phyloP scores from a whole-genome alignment of 306 rosid species.

The Begonia loranthoides region DNA sequence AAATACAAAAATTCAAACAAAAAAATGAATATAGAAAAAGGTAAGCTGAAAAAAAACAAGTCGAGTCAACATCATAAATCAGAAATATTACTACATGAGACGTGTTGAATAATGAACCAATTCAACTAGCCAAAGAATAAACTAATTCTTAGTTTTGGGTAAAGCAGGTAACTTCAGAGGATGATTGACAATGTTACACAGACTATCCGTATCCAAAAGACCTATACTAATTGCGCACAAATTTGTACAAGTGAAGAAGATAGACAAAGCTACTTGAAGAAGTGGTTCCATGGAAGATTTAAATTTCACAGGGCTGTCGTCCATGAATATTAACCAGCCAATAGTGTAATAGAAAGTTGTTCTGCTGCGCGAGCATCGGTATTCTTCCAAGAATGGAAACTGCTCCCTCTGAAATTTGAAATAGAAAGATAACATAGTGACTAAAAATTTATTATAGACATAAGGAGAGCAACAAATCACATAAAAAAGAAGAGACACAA shows the following conservation, averaged over 20 bases:
- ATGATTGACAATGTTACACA: conserved; percentile 4
- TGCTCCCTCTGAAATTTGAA: conserved; percentile 64
- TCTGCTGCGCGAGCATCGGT: conserved; percentile 84
- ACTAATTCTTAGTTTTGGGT: too few relatives aligned
- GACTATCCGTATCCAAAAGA: too few relatives aligned
- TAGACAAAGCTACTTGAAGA: conserved; percentile 43
- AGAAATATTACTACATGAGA: too few relatives aligned
- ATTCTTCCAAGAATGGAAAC: conserved; percentile 83
- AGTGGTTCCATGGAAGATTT: conserved; percentile 98
- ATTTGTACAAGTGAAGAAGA: neutral
- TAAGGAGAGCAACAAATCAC: neutral
- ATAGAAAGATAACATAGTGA: conserved; percentile 3
- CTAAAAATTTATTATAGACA: too few relatives aligned
- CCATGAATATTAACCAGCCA: conserved; percentile 92
- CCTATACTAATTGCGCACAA: too few relatives aligned
- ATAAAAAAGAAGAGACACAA: conserved; percentile 4
- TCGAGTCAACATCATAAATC: too few relatives aligned
- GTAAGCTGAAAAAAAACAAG: too few relatives aligned
- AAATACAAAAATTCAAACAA: too few relatives aligned
- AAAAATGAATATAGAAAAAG: too few relatives aligned
- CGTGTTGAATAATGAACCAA: too few relatives aligned
- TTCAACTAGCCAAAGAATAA: too few relatives aligned
- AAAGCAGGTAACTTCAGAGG: too few relatives aligned
- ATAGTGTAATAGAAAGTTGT: conserved; percentile 85
- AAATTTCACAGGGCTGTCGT: conserved; percentile 81